phyloP scores from a whole-genome alignment of 2,329 filamentous ascomycete species.

The Fusarium napiforme region DNA sequence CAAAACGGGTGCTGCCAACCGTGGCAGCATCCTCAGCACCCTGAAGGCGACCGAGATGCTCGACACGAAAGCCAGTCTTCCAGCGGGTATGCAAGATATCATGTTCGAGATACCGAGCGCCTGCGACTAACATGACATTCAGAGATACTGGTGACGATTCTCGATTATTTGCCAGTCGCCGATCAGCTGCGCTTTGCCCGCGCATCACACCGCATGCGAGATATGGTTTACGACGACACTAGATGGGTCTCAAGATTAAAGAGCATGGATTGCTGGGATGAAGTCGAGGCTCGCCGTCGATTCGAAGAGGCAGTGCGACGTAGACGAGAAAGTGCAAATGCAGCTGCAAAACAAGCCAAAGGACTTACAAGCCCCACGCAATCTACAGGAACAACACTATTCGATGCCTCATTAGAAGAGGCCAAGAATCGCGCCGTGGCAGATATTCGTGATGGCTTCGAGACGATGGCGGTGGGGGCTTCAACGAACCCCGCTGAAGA shows the following conservation, averaged over 20 bases:
- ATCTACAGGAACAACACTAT: slow-evolving; percentile 66
- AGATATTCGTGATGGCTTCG: slow-evolving; percentile 74
- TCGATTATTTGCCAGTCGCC: slow-evolving; percentile 87
- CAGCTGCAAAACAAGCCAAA: slow-evolving; percentile 32
- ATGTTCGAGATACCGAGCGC: background rate
- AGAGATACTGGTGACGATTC: slow-evolving; percentile 89
- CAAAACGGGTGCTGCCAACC: slow-evolving; percentile 53
- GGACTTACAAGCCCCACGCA: slow-evolving; percentile 18
- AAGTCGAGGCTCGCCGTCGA: slow-evolving; percentile 81
- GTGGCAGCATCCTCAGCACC: slow-evolving; percentile 74
- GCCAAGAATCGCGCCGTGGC: slow-evolving; percentile 58
- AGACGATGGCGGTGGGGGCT: slow-evolving; percentile 72
- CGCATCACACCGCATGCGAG: slow-evolving; percentile 85
- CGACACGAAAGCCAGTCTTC: slow-evolving; percentile 79
- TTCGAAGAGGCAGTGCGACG: slow-evolving; percentile 77
- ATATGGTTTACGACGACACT: slow-evolving; percentile 99
- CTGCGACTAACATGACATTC: slow-evolving; percentile 11
- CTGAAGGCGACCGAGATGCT: slow-evolving; percentile 85
- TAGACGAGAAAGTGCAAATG: slow-evolving; percentile 65
- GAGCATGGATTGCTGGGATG: slow-evolving; percentile 92
- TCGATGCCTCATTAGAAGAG: slow-evolving; percentile 78
- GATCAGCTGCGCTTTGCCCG: slow-evolving; percentile 89
- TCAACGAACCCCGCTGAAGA: slow-evolving; percentile 64
- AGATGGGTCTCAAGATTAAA: slow-evolving; percentile 90
- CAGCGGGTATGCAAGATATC: slow-evolving; percentile 71